Evolutionary conservation across 768 basidiomycete species (phyloP).

Genomic region (Tricholoma furcatifolium): DNA sequence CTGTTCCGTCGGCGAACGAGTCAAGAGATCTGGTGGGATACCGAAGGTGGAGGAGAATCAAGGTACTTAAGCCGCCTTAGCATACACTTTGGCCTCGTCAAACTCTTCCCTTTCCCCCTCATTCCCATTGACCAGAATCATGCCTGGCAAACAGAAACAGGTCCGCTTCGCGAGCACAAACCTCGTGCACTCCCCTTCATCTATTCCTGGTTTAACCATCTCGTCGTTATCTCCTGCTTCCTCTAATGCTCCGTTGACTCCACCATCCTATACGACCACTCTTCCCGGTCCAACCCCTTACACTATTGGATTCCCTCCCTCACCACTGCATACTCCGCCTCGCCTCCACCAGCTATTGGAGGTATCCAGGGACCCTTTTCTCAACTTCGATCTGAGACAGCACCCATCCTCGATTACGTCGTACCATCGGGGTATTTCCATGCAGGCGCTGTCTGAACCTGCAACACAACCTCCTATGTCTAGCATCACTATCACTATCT

Average conservation of each 20-base stretch:
- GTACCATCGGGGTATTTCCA: conserved; percentile 24
- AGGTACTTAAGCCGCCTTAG: no score
- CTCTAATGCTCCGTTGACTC: conserved; percentile 10
- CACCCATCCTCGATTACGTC: conserved; percentile 25
- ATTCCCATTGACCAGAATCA: background rate
- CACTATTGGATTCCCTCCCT: background rate
- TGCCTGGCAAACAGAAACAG: conserved; percentile 19
- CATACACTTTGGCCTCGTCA: no score
- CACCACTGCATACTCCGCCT: background rate
- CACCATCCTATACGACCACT: background rate
- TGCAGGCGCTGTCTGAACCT: conserved; percentile 25
- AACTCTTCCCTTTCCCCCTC: no score
- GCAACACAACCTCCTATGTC: conserved; percentile 32
- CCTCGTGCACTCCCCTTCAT: conserved; percentile 11
- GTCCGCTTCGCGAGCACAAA: conserved; percentile 16
- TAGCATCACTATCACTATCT: conserved; percentile 25
- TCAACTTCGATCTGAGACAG: conserved; percentile 30
- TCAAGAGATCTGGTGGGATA: no score
- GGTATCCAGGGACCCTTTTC: conserved; percentile 14
- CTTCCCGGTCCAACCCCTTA: conserved; percentile 12
- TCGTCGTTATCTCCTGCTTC: conserved; percentile 16
- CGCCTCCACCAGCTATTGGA: conserved; percentile 28
- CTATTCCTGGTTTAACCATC: conserved; percentile 11
- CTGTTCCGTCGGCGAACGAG: no score
- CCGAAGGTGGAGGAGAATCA: no score